A percentile compares a stretch with the other conserved stretches of the same genome.
phyloP scores from a whole-genome alignment of 495 filamentous ascomycete species.

The Parathielavia hyrcaniae region DNA sequence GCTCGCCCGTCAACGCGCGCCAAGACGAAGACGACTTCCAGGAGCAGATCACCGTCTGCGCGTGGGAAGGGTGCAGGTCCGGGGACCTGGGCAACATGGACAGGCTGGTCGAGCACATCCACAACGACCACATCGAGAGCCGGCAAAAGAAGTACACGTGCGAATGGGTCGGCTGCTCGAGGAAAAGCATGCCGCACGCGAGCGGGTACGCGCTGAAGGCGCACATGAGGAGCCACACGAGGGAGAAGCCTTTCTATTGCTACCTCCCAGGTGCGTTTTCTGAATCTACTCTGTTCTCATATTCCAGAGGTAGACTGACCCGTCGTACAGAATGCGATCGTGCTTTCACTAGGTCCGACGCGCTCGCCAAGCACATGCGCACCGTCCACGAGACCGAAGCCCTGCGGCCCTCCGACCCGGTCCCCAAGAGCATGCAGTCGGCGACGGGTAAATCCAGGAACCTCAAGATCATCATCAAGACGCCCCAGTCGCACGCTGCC shows the following conservation, averaged over 20 bases:
- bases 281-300: not conserved
- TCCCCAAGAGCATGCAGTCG: slow-evolving; percentile 65
- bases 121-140: slow-evolving; percentile 83
- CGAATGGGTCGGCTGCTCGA: slow-evolving; percentile 83
- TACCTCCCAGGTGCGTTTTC: slow-evolving; percentile 68
- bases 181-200: slow-evolving; percentile 85
- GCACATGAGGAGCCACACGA: slow-evolving; percentile 95
- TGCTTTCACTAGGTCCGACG: slow-evolving; percentile 93
- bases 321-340: slow-evolving; percentile 77
- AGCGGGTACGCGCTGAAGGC: slow-evolving; percentile 93
- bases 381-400: slow-evolving; percentile 97
- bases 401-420: slow-evolving; percentile 77
- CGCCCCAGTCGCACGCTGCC: slow-evolving; percentile 47
- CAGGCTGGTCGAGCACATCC: slow-evolving; percentile 83
- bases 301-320: not conserved
- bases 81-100: slow-evolving; percentile 92
- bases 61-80: slow-evolving; percentile 77
- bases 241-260: slow-evolving; percentile 98
- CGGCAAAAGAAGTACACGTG: slow-evolving; percentile 72
- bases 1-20: slow-evolving; percentile 55
- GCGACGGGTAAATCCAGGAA: slow-evolving; percentile 52
- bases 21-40: slow-evolving; percentile 74
- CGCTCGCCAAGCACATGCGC: slow-evolving; percentile 95
- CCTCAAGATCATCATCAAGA: slow-evolving; percentile 59
- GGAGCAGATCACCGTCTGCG: slow-evolving; percentile 84